Evolutionary conservation across 441 rosid genomes (phyloP).

Genomic region (Syzygium syzygioides): DNA sequence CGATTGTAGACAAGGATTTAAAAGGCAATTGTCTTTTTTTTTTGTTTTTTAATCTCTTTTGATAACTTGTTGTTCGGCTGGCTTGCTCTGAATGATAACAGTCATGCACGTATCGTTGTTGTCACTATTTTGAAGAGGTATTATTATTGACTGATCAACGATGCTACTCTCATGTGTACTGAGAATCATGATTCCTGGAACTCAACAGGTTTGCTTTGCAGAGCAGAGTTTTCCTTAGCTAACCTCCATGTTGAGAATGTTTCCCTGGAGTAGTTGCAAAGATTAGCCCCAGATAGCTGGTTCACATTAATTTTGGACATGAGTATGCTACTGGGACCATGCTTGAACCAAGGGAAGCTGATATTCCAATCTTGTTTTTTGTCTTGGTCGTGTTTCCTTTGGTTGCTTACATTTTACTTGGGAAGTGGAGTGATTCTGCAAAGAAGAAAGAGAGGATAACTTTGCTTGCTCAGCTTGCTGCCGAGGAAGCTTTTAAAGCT

Average conservation of each 20-base stretch:
- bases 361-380: constrained; percentile 64
- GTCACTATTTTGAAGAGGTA: neutral
- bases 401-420: constrained; percentile 64
- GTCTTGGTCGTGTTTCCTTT: constrained; percentile 84
- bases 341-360: constrained; percentile 94
- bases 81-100: constrained; percentile 3
- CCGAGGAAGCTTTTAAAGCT: constrained; percentile 69
- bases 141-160: neutral
- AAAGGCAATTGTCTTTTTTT: neutral
- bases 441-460: constrained; percentile 52
- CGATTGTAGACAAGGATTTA: neutral
- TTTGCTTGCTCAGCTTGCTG: constrained; percentile 66
- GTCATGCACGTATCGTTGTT: neutral
- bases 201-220: constrained; percentile 8
- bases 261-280: constrained; percentile 25
- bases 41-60: constrained; percentile 5
- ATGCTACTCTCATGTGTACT: constrained; percentile 1
- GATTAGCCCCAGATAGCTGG: constrained; percentile 18
- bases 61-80: neutral
- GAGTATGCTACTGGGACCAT: constrained; percentile 74
- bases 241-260: constrained; percentile 10
- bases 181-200: constrained; percentile 6
- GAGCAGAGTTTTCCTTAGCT: constrained; percentile 5
- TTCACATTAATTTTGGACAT: constrained; percentile 45
- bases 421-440: constrained; percentile 78